Evolutionary conservation across 1,139 yeast genomes (phyloP).

Genomic region (Tardiomyces depauwii): DNA sequence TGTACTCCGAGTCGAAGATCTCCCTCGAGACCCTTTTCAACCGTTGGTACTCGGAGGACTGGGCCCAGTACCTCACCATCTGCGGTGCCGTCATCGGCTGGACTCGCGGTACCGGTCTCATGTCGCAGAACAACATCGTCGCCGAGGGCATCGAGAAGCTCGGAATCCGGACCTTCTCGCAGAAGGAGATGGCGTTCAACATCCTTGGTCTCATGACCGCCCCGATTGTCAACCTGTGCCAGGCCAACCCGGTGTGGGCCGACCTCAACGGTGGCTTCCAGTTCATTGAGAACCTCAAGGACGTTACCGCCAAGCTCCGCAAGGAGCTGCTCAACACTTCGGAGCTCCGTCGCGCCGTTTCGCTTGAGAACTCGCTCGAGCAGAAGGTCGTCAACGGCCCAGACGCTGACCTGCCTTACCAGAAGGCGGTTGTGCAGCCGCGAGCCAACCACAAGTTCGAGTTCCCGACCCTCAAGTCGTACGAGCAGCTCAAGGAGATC

Average conservation of each 20-base stretch:
- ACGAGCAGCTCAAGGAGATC: constrained; percentile 56
- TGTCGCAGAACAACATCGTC: constrained; percentile 93
- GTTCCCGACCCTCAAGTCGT: constrained; percentile 79
- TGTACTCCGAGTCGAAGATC: constrained; percentile 93
- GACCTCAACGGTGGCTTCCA: constrained; percentile 98
- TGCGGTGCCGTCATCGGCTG: constrained; percentile 99
- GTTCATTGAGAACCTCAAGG: constrained; percentile 84
- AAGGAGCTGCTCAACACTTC: constrained; percentile 72
- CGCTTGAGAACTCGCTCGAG: constrained; percentile 85
- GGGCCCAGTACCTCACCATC: constrained; percentile 88
- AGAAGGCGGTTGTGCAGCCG: constrained; percentile 68
- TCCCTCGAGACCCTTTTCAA: constrained; percentile 92
- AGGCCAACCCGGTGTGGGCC: constrained; percentile 91
- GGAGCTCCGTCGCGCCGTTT: constrained; percentile 90
- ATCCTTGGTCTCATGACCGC: constrained; percentile 89
- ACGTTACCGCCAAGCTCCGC: constrained; percentile 72
- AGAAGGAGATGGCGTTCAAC: constrained; percentile 98
- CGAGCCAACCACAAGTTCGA: constrained; percentile 91
- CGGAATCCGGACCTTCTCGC: constrained; percentile 97
- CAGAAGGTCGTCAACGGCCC: constrained; percentile 89
- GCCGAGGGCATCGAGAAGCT: constrained; percentile 94
- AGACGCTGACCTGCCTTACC: constrained; percentile 75
- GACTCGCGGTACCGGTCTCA: constrained; percentile 99
- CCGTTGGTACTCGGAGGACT: constrained; percentile 97
- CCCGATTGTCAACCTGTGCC: constrained; percentile 73